A percentile compares a stretch with the other conserved stretches of the same genome.
Evolutionary conservation across 1,139 yeast genomes (phyloP).

Genomic region (Schwanniomyces etchellsii): DNA sequence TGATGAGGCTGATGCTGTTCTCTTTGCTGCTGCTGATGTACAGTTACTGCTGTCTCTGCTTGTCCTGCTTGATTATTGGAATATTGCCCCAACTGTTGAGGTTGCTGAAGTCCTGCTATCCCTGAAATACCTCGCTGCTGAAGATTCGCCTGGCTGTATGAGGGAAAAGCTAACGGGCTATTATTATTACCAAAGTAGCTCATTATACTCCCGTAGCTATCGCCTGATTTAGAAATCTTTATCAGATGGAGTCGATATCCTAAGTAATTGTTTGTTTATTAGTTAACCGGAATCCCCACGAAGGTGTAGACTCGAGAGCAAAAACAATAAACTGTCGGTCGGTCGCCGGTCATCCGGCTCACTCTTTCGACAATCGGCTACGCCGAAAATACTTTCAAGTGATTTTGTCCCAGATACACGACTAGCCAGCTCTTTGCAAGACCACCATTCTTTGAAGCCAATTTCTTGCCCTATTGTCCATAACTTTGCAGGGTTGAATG

Average conservation of each 20-base stretch:
- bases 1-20: slow-evolving; percentile 10
- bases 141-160: slow-evolving; percentile 14
- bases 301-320: background rate
- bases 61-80: slow-evolving; percentile 7
- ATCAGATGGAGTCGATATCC: too few species aligned
- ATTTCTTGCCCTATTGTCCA: too few species aligned
- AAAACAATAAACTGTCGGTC: background rate
- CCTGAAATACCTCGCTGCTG: slow-evolving; percentile 10
- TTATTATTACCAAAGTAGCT: slow-evolving; percentile 12
- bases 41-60: slow-evolving; percentile 11
- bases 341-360: background rate
- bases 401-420: too few species aligned
- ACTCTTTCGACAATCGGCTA: background rate
- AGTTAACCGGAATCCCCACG: background rate
- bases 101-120: slow-evolving; percentile 9
- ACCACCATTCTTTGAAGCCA: too few species aligned
- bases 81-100: slow-evolving; percentile 7
- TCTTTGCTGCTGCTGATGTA: slow-evolving; percentile 14
- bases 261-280: background rate
- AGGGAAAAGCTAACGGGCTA: slow-evolving; percentile 17
- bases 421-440: too few species aligned
- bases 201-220: slow-evolving; percentile 9
- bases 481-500: too few species aligned
- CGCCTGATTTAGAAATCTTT: background rate
- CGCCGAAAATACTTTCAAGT: too few species aligned